These are phyloP conservation scores for Henckelia pumila DNA, from an alignment of 257 asterid genomes.

Conservation along the genomic window DNA sequence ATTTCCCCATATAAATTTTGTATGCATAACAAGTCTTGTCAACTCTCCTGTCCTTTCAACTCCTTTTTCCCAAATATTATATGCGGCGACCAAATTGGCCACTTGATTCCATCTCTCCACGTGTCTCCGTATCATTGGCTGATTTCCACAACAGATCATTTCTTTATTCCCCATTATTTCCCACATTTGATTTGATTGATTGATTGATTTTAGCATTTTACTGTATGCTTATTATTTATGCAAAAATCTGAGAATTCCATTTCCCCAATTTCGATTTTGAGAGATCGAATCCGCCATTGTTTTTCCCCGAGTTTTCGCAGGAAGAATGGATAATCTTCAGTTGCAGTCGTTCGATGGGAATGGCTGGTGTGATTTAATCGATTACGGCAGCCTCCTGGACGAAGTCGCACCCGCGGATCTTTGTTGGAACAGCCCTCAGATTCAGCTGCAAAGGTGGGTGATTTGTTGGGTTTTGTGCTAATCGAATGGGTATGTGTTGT, in stretches of 20 bases:
- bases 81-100: constrained; percentile 29
- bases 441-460: constrained; percentile 35
- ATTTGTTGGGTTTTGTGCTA: not conserved
- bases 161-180: constrained; percentile 13
- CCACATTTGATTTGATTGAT: too few relatives aligned
- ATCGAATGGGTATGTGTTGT: not conserved
- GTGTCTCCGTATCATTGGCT: constrained; percentile 26
- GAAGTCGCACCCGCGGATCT: constrained; percentile 38
- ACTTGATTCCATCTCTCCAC: constrained; percentile 28
- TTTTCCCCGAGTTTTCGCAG: constrained; percentile 17
- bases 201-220: too few relatives aligned
- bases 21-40: not conserved
- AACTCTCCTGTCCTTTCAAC: not conserved
- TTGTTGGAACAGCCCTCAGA: constrained; percentile 40
- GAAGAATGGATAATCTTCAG: constrained; percentile 29
- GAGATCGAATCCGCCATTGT: constrained; percentile 1
- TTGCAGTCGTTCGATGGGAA: constrained; percentile 42
- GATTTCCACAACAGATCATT: constrained; percentile 27
- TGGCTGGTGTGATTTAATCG: constrained; percentile 48
- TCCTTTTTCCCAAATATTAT: constrained; percentile 26
- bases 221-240: not conserved
- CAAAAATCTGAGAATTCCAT: not conserved
- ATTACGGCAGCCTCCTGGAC: constrained; percentile 46
- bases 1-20: not conserved
- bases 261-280: constrained; percentile 12